These are phyloP conservation scores for Cryomyces antarcticus DNA, from an alignment of 495 filamentous ascomycete genomes.

Conservation along the genomic window DNA sequence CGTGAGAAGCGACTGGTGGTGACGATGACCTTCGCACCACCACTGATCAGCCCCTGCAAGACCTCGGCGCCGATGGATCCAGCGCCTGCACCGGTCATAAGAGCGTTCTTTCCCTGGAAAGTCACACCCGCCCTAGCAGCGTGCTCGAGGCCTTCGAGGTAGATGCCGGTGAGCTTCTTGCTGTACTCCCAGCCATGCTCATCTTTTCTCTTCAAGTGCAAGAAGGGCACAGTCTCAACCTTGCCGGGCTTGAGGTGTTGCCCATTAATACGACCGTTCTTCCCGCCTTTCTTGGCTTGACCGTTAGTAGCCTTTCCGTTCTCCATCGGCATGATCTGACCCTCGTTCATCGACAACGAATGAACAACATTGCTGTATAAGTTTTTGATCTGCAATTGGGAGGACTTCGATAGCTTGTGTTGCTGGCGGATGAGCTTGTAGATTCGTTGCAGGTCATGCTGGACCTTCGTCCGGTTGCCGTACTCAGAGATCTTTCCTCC, in stretches of 20 bases:
- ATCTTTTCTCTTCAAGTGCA: slow-evolving; percentile 88
- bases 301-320: slow-evolving; percentile 36
- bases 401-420: slow-evolving; percentile 85
- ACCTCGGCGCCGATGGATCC: slow-evolving; percentile 98
- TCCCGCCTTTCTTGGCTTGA: slow-evolving; percentile 38
- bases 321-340: slow-evolving; percentile 80
- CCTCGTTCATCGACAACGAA: slow-evolving; percentile 89
- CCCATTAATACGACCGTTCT: slow-evolving; percentile 36
- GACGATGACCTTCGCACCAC: slow-evolving; percentile 87
- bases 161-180: slow-evolving; percentile 86
- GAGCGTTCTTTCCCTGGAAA: slow-evolving; percentile 84
- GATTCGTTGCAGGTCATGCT: slow-evolving; percentile 79
- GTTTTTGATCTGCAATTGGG: slow-evolving; percentile 83
- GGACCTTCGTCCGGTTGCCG: slow-evolving; percentile 92
- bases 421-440: slow-evolving; percentile 97
- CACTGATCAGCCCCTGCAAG: slow-evolving; percentile 85
- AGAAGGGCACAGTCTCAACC: slow-evolving; percentile 92
- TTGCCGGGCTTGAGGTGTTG: slow-evolving; percentile 50
- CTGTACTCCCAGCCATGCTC: slow-evolving; percentile 96
- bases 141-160: slow-evolving; percentile 76
- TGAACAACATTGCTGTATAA: slow-evolving; percentile 86
- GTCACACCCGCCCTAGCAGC: slow-evolving; percentile 72
- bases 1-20: slow-evolving; percentile 87
- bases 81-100: slow-evolving; percentile 97
- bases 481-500: slow-evolving; percentile 97